A percentile compares a stretch with the other conserved stretches of the same genome.
phyloP scores from a whole-genome alignment of 1,284 basidiomycete species.

The Amylostereum areolatum region DNA sequence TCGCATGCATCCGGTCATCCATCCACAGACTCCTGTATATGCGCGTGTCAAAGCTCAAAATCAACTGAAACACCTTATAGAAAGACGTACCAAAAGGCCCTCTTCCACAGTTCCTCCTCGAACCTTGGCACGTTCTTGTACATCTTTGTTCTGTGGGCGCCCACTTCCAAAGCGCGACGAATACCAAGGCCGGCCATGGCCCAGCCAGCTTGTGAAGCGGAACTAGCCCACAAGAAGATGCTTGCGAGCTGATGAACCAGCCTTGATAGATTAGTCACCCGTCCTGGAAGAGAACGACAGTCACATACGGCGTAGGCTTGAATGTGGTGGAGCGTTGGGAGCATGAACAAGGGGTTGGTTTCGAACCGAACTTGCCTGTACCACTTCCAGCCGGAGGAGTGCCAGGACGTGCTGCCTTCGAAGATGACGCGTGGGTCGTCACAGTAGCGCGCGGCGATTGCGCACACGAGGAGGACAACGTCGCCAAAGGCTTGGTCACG shows the following conservation, averaged over 20 bases:
- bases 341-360: slow-evolving; percentile 40
- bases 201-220: slow-evolving; percentile 45
- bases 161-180: slow-evolving; percentile 38
- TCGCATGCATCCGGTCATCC: no score
- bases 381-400: slow-evolving; percentile 71
- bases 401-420: slow-evolving; percentile 36
- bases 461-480: slow-evolving; percentile 69
- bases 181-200: slow-evolving; percentile 44
- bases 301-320: no score
- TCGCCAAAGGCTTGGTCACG: slow-evolving; percentile 60
- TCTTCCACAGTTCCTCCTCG: slow-evolving; percentile 49
- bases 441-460: slow-evolving; percentile 62
- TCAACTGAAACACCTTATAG: slow-evolving; percentile 34
- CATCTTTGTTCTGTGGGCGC: slow-evolving; percentile 29
- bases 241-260: no score
- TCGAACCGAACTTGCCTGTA: slow-evolving; percentile 56
- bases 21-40: no score
- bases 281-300: no score
- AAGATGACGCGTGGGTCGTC: slow-evolving; percentile 59
- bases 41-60: slow-evolving; percentile 57
- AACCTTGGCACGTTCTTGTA: slow-evolving; percentile 21
- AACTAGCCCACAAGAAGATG: no score
- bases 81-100: slow-evolving; percentile 61
- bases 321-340: no score
- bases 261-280: no score